phyloP scores from a whole-genome alignment of 2,329 filamentous ascomycete species.

The Verticillium tricorpus region DNA sequence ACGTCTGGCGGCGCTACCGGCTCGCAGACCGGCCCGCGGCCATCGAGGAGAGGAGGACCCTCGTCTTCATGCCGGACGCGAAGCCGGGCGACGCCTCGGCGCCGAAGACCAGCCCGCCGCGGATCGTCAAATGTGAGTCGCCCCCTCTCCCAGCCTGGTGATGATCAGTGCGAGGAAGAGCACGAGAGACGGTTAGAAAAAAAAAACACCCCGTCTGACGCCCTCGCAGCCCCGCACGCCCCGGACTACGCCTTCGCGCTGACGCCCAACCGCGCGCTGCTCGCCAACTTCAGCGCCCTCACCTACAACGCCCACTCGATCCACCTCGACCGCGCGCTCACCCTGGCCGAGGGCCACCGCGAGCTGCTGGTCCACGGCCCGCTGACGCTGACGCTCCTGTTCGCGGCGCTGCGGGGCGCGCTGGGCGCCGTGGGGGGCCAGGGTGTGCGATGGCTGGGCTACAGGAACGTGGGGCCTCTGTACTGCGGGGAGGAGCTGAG shows the following conservation, averaged over 20 bases:
- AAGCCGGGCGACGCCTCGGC: neutral
- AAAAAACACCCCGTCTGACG: constrained; percentile 11
- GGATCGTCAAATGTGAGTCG: constrained; percentile 19
- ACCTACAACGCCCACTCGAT: constrained; percentile 92
- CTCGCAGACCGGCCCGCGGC: constrained; percentile 17
- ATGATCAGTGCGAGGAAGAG: too few relatives aligned
- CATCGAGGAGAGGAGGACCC: constrained; percentile 42
- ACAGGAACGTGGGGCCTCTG: constrained; percentile 77
- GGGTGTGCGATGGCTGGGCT: constrained; percentile 57
- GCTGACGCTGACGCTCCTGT: constrained; percentile 70
- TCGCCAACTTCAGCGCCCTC: constrained; percentile 88
- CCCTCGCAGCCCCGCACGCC: constrained; percentile 24
- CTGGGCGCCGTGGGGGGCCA: constrained; percentile 6
- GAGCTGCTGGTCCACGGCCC: constrained; percentile 84
- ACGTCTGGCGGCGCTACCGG: constrained; percentile 43
- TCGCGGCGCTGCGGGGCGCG: constrained; percentile 51
- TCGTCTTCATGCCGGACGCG: constrained; percentile 45
- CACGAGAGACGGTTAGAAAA: neutral
- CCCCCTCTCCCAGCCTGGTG: too few relatives aligned
- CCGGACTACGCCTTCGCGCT: constrained; percentile 45
- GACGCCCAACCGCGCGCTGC: constrained; percentile 62
- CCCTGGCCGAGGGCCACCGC: constrained; percentile 69
- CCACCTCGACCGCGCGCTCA: constrained; percentile 71
- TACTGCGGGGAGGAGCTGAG: constrained; percentile 68
- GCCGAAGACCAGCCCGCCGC: constrained; percentile 7